These are phyloP conservation scores for Verticillium dahliae DNA, from an alignment of 2,329 filamentous ascomycete species.

Conservation along the genomic window DNA sequence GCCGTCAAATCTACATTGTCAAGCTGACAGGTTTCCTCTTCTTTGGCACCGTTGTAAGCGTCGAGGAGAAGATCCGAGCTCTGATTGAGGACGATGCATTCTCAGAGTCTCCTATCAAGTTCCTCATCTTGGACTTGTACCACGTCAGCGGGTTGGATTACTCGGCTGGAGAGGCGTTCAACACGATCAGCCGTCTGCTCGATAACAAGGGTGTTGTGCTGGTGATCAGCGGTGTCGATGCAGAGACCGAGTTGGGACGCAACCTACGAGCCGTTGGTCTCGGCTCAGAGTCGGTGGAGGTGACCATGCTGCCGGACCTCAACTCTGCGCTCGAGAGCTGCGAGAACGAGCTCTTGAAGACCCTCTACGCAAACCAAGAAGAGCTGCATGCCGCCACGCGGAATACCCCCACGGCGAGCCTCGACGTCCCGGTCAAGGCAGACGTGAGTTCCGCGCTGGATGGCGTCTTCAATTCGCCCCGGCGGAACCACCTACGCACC, in stretches of 20 bases:
- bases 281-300: slow-evolving; percentile 63
- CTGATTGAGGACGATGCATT: slow-evolving; percentile 82
- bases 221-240: slow-evolving; percentile 74
- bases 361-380: slow-evolving; percentile 66
- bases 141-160: slow-evolving; percentile 93
- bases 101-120: slow-evolving; percentile 71
- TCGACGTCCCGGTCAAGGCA: slow-evolving; percentile 39
- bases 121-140: slow-evolving; percentile 80
- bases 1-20: slow-evolving; percentile 81
- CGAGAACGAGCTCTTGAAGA: slow-evolving; percentile 87
- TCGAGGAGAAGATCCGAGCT: slow-evolving; percentile 79
- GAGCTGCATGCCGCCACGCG: slow-evolving; percentile 40
- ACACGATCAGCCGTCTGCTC: slow-evolving; percentile 80
- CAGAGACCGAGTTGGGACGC: slow-evolving; percentile 67
- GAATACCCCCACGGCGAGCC: slow-evolving; percentile 32
- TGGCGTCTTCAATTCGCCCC: slow-evolving; percentile 67
- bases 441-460: slow-evolving; percentile 26
- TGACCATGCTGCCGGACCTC: slow-evolving; percentile 78
- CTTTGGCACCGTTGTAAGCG: slow-evolving; percentile 94
- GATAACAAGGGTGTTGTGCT: slow-evolving; percentile 71
- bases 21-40: slow-evolving; percentile 96
- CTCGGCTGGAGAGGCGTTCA: slow-evolving; percentile 92
- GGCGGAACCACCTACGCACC: slow-evolving; percentile 68
- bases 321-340: slow-evolving; percentile 92
- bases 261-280: slow-evolving; percentile 81